These are phyloP conservation scores for Hanseniaspora valbyensis DNA, from an alignment of 805 yeast species.

Conservation along the genomic window DNA sequence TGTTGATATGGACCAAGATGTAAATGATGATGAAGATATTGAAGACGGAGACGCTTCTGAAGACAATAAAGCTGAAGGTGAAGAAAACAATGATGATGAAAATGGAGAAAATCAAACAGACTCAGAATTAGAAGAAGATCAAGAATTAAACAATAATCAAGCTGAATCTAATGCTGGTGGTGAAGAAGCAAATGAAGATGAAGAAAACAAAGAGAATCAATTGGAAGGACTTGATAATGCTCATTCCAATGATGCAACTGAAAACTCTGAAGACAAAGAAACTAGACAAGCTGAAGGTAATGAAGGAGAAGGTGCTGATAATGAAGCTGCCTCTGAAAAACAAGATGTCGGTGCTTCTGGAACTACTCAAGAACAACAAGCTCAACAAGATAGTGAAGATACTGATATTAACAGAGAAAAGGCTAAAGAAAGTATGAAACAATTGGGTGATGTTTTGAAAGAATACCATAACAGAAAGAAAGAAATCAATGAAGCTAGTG, in stretches of 20 bases:
- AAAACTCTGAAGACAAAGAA: slow-evolving; percentile 46
- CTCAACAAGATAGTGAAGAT: slow-evolving; percentile 34
- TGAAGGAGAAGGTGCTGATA: slow-evolving; percentile 53
- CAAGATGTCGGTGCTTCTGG: slow-evolving; percentile 64
- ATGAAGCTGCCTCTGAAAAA: slow-evolving; percentile 42
- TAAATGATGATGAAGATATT: slow-evolving; percentile 26
- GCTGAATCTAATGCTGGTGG: slow-evolving; percentile 31
- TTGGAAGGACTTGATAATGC: slow-evolving; percentile 41
- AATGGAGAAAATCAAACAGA: slow-evolving; percentile 30
- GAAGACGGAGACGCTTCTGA: slow-evolving; percentile 27
- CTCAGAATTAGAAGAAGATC: slow-evolving; percentile 27
- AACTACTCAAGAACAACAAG: slow-evolving; percentile 35
- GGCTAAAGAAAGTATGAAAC: slow-evolving; percentile 68
- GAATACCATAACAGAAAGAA: slow-evolving; percentile 85
- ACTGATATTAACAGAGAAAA: slow-evolving; percentile 46
- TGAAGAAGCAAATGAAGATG: slow-evolving; percentile 35
- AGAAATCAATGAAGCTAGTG: slow-evolving; percentile 63
- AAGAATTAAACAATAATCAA: slow-evolving; percentile 23
- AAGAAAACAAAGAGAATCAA: slow-evolving; percentile 43
- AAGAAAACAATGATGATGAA: slow-evolving; percentile 27
- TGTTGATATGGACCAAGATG: slow-evolving; percentile 33
- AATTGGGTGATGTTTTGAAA: slow-evolving; percentile 81
- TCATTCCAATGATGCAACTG: slow-evolving; percentile 32
- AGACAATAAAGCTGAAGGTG: slow-evolving; percentile 27
- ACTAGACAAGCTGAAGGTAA: slow-evolving; percentile 50